Conservation (phyloP, 768 basidiomycete species). For the Lentinus tigrinus region DNA sequence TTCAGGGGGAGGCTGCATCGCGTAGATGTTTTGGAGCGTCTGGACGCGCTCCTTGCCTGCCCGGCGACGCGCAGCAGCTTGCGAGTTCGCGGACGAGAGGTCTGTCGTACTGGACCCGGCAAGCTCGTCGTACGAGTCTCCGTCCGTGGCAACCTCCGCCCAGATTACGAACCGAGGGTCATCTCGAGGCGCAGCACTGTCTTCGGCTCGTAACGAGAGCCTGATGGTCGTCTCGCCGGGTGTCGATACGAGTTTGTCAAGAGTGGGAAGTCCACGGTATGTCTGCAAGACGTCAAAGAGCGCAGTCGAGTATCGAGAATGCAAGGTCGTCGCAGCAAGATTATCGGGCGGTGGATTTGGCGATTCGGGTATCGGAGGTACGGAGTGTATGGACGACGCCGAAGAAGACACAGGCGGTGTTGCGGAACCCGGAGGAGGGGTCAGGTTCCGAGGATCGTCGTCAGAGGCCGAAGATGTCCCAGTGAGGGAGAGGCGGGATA, state of each 20-base stretch:
- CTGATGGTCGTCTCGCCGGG: conserved; percentile 63
- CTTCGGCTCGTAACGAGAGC: conserved; percentile 64
- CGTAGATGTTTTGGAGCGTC: conserved; percentile 15
- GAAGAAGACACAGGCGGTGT: conserved; percentile 6
- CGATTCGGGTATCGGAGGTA: conserved; percentile 20
- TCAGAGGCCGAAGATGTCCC: conserved; percentile 1
- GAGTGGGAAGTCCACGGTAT: conserved; percentile 71
- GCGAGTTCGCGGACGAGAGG: conserved; percentile 20
- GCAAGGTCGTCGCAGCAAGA: conserved; percentile 49
- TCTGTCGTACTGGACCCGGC: conserved; percentile 11
- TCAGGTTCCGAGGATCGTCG: neutral
- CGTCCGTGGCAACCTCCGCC: conserved; percentile 55
- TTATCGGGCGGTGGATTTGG: conserved; percentile 26
- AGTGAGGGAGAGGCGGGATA: conserved; percentile 16
- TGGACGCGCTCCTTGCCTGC: conserved; percentile 31
- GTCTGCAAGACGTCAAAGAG: conserved; percentile 82
- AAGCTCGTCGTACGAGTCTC: conserved; percentile 13
- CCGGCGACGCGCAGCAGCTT: conserved; percentile 8
- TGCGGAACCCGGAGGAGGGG: conserved; percentile 13
- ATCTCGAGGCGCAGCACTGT: conserved; percentile 72
- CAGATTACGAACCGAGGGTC: conserved; percentile 93
- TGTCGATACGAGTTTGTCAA: conserved; percentile 63
- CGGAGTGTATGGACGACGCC: conserved; percentile 6
- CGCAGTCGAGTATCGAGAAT: conserved; percentile 67
- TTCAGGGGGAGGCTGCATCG: neutral